Conservation (phyloP, 176 grass and related monocot genomes). For the Oryza longistaminata region DNA sequence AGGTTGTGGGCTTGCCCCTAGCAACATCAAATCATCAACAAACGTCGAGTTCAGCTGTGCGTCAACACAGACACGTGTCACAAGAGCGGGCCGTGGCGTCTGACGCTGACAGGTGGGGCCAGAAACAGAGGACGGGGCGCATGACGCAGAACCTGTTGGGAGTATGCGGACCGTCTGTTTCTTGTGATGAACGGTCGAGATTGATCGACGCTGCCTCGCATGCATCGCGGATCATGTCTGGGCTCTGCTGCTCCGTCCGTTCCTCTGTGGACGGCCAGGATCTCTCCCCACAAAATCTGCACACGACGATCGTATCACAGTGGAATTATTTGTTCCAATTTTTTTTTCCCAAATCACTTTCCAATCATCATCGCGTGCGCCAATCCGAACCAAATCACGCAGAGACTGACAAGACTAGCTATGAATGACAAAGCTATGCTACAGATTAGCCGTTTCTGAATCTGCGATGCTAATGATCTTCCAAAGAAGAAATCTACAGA, state of each 20-base stretch:
- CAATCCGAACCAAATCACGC: not conserved
- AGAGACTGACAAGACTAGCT: not conserved
- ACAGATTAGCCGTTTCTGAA: not conserved
- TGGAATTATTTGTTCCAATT: not conserved
- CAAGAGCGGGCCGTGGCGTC: not conserved
- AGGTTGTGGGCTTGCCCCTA: no score
- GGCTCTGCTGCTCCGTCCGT: not conserved
- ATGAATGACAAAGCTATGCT: not conserved
- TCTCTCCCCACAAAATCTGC: not conserved
- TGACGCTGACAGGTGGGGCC: not conserved
- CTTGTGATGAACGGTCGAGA: not conserved
- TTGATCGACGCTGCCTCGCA: not conserved
- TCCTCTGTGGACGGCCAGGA: not conserved
- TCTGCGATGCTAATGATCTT: not conserved
- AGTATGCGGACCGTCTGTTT: no score
- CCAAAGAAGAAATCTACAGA: not conserved
- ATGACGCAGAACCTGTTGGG: no score
- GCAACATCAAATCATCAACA: no score
- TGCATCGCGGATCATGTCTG: not conserved
- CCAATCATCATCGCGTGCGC: not conserved
- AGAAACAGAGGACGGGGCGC: not conserved
- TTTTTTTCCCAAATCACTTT: not conserved
- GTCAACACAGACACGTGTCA: no score
- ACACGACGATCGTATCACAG: not conserved
- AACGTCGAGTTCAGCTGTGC: no score